Conservation (phyloP, 371 early-diverging fungal species). For the Encephalitozoon cuniculi region DNA sequence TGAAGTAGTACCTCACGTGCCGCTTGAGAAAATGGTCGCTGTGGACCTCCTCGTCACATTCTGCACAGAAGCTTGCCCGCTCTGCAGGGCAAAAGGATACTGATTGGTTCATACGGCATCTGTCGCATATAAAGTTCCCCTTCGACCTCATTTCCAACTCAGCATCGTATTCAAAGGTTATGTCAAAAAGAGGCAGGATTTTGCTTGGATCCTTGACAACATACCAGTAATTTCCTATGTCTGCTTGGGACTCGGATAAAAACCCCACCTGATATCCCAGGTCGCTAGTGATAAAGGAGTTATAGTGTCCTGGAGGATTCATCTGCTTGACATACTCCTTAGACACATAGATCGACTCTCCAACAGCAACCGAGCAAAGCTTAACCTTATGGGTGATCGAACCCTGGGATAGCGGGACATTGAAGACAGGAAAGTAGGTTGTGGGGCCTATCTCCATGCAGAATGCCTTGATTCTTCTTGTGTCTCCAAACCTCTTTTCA, state of each 20-base stretch:
- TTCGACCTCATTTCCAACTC: slow-evolving; percentile 52
- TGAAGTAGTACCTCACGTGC: slow-evolving; percentile 58
- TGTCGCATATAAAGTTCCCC: slow-evolving; percentile 53
- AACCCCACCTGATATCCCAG: neutral
- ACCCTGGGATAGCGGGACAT: slow-evolving; percentile 44
- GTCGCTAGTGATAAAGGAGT: slow-evolving; percentile 49
- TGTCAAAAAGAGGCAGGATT: slow-evolving; percentile 56
- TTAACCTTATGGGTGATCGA: slow-evolving; percentile 52
- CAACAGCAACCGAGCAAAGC: slow-evolving; percentile 60
- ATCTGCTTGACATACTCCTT: slow-evolving; percentile 53
- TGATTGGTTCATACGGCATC: slow-evolving; percentile 42
- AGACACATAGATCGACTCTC: slow-evolving; percentile 53
- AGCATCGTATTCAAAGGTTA: slow-evolving; percentile 60
- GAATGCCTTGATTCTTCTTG: slow-evolving; percentile 47
- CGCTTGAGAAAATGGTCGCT: slow-evolving; percentile 55
- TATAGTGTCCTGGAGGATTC: slow-evolving; percentile 50
- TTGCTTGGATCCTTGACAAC: slow-evolving; percentile 54
- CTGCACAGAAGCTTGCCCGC: slow-evolving; percentile 58
- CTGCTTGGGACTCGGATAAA: slow-evolving; percentile 10
- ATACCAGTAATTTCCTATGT: slow-evolving; percentile 39
- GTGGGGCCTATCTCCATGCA: slow-evolving; percentile 16
- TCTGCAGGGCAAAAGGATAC: slow-evolving; percentile 61
- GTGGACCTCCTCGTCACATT: slow-evolving; percentile 60
- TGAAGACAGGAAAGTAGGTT: slow-evolving; percentile 48
- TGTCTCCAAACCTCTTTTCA: slow-evolving; percentile 49